Conservation (phyloP, 139 green algal species). For the Ettlia oleoabundans region DNA sequence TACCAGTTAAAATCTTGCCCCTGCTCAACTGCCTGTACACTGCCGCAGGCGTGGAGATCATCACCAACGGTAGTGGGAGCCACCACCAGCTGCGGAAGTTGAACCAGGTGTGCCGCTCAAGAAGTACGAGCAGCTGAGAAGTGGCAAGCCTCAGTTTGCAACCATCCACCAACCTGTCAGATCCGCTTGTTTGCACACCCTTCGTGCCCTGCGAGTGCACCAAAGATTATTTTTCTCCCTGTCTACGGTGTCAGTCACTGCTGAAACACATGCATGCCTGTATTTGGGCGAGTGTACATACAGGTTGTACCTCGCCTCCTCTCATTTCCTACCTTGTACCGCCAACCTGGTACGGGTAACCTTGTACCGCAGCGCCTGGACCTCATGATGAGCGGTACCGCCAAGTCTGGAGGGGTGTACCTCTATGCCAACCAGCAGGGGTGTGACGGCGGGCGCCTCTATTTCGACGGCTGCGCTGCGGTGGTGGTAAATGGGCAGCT, state of each 20-base stretch:
- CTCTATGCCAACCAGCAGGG: constrained; percentile 98
- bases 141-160: too few species aligned
- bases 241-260: too few species aligned
- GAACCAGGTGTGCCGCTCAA: constrained; percentile 31
- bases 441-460: constrained; percentile 95
- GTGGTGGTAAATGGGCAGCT: constrained; percentile 92
- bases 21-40: neutral
- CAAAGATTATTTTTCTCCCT: too few species aligned
- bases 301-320: neutral
- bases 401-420: constrained; percentile 95
- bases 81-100: constrained; percentile 89
- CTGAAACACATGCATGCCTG: neutral
- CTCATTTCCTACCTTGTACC: neutral
- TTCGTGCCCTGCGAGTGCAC: too few species aligned
- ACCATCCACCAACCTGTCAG: too few species aligned
- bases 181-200: too few species aligned
- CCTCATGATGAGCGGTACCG: constrained; percentile 84
- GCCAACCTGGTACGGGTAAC: neutral
- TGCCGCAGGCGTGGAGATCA: constrained; percentile 92
- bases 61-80: constrained; percentile 92
- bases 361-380: constrained; percentile 72
- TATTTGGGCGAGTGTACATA: too few species aligned
- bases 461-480: constrained; percentile 92
- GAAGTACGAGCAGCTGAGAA: too few species aligned
- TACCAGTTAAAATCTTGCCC: neutral